Percentiles rank a stretch among this genome's conserved stretches.
These are phyloP conservation scores for Aspergillus funiculosus DNA, from an alignment of 495 filamentous ascomycete species.

Conservation along the genomic window DNA sequence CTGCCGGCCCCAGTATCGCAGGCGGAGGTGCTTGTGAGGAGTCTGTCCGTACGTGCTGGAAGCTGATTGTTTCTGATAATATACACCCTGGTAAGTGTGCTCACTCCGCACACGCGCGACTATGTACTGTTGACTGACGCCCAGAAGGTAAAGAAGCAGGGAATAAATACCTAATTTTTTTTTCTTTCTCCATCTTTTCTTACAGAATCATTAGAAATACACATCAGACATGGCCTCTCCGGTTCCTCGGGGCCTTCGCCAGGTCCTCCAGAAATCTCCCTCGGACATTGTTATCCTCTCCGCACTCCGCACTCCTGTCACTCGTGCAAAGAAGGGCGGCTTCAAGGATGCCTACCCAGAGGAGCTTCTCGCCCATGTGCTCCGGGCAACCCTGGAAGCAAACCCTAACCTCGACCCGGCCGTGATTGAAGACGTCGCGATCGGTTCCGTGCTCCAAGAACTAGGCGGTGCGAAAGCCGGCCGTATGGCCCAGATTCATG, in stretches of 20 bases:
- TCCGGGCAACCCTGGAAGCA: slow-evolving; percentile 70
- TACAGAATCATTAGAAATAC: not conserved
- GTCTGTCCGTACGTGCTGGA: no score
- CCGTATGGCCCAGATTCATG: slow-evolving; percentile 82
- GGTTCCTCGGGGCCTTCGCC: slow-evolving; percentile 59
- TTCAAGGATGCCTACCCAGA: slow-evolving; percentile 89
- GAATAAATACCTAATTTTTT: no score
- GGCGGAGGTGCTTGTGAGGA: not conserved
- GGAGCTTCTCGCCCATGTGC: slow-evolving; percentile 76
- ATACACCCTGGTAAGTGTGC: no score
- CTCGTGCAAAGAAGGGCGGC: slow-evolving; percentile 72
- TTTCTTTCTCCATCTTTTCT: not conserved
- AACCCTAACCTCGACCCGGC: slow-evolving; percentile 70
- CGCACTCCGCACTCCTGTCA: slow-evolving; percentile 78
- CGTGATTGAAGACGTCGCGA: slow-evolving; percentile 69
- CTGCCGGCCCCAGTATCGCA: not conserved
- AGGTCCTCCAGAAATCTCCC: slow-evolving; percentile 74
- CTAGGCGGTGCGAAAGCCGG: slow-evolving; percentile 88
- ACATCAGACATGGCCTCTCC: slow-evolving; percentile 45
- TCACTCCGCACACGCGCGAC: no score
- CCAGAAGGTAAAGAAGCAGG: no score
- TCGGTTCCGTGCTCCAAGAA: slow-evolving; percentile 84
- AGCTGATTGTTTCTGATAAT: no score
- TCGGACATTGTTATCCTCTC: slow-evolving; percentile 85
- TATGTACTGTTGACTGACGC: no score